These are phyloP conservation scores for Trypanosomatidae sp. DNA, from an alignment of 208 protist genomes.

Conservation along the genomic window DNA sequence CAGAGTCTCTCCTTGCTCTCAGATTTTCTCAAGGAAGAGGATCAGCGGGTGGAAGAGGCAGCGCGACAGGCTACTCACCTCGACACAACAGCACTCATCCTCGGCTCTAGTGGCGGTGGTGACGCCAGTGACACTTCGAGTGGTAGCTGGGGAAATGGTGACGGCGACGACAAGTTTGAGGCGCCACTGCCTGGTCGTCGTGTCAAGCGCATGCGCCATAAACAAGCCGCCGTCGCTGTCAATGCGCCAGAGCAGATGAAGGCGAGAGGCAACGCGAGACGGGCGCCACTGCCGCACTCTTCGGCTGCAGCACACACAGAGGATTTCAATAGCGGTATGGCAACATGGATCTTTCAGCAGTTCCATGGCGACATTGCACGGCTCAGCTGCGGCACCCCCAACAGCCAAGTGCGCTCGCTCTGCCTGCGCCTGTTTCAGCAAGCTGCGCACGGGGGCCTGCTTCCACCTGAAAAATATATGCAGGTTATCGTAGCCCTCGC, in stretches of 20 bases:
- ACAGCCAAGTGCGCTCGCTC: conserved; percentile 40
- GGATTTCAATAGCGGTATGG: conserved; percentile 83
- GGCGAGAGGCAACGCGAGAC: background rate
- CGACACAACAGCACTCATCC: conserved; percentile 24
- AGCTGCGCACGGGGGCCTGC: conserved; percentile 54
- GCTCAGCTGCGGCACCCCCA: conserved; percentile 35
- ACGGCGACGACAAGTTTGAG: conserved; percentile 1
- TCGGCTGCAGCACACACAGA: background rate
- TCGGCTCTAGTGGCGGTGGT: conserved; percentile 3
- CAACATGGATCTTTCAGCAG: conserved; percentile 79
- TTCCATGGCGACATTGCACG: conserved; percentile 56
- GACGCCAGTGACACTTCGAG: conserved; percentile 6
- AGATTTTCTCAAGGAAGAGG: conserved; percentile 85
- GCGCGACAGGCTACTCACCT: conserved; percentile 27
- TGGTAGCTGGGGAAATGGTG: conserved; percentile 1
- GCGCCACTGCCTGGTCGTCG: background rate
- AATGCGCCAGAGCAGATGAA: background rate
- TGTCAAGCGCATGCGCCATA: background rate
- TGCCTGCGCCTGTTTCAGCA: conserved; percentile 69
- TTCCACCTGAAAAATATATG: conserved; percentile 71
- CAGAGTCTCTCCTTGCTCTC: conserved; percentile 78
- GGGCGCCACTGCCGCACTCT: background rate
- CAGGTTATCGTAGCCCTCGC: conserved; percentile 54
- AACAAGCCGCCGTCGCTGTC: background rate
- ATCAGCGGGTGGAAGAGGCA: conserved; percentile 62